These are phyloP conservation scores for Trichoderma orchidacearum DNA, from an alignment of 495 filamentous ascomycete species.

Conservation along the genomic window DNA sequence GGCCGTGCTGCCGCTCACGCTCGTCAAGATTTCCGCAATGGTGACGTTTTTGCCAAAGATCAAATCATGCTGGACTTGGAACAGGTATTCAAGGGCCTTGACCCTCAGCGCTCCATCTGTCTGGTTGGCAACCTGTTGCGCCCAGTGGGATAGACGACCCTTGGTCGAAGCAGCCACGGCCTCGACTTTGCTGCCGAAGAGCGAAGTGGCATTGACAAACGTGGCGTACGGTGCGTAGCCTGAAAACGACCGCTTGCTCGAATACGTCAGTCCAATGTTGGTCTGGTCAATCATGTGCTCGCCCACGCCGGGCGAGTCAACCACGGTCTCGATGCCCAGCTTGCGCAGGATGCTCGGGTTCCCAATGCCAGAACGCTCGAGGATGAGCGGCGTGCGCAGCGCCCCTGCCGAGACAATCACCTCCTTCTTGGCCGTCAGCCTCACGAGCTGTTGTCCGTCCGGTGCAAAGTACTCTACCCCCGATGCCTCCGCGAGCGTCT, in stretches of 20 bases:
- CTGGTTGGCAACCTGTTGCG: constrained; percentile 12
- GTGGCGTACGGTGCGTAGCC: constrained; percentile 13
- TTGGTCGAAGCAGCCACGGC: constrained; percentile 7
- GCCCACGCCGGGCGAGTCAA: constrained; percentile 41
- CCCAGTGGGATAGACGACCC: constrained; percentile 15
- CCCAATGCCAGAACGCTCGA: constrained; percentile 48
- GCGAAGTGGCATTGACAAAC: constrained; percentile 17
- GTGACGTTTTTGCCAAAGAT: constrained; percentile 29
- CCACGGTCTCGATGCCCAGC: constrained; percentile 30
- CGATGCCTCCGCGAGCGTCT: constrained; percentile 12
- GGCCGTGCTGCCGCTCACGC: constrained; percentile 10
- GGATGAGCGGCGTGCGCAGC: constrained; percentile 42
- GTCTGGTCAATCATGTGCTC: constrained; percentile 43
- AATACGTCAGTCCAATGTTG: constrained; percentile 10
- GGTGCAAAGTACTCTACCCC: constrained; percentile 20
- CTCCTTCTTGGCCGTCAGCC: constrained; percentile 34
- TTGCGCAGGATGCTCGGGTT: constrained; percentile 25
- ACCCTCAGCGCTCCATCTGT: constrained; percentile 13
- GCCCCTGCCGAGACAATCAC: constrained; percentile 46
- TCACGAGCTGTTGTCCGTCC: constrained; percentile 10
- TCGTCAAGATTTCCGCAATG: constrained; percentile 23
- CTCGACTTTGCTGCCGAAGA: constrained; percentile 11
- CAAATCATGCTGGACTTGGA: constrained; percentile 26
- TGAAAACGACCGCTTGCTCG: constrained; percentile 3
- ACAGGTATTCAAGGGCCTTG: constrained; percentile 17